Conservation (phyloP, 1,284 basidiomycete genomes). For the Pyrrhoderma noxium region DNA sequence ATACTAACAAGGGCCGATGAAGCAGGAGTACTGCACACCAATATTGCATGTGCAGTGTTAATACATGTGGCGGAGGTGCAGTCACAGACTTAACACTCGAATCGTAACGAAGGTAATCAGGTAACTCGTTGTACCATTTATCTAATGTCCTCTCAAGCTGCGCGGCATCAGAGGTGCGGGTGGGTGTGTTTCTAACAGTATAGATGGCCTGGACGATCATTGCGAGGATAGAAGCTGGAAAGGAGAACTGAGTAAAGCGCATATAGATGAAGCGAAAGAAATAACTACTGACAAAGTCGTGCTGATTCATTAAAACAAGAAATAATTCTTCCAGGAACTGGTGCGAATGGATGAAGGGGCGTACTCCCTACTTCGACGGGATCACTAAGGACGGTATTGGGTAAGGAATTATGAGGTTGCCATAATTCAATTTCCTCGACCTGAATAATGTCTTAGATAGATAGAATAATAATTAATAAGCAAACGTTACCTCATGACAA, state of each 20-base stretch:
- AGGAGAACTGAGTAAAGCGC: neutral
- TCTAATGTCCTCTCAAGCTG: conserved; percentile 63
- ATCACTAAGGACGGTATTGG: conserved; percentile 19
- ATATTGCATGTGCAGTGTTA: conserved; percentile 80
- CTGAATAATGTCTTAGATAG: conserved; percentile 26
- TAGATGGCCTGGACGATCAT: conserved; percentile 71
- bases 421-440: conserved; percentile 58
- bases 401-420: conserved; percentile 35
- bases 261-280: neutral
- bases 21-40: conserved; percentile 76
- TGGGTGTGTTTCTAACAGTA: conserved; percentile 51
- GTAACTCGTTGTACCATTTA: conserved; percentile 73
- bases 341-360: conserved; percentile 21
- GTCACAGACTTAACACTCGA: conserved; percentile 36
- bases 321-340: conserved; percentile 46
- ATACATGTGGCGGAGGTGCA: conserved; percentile 50
- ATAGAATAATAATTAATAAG: neutral
- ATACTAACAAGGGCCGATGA: conserved; percentile 74
- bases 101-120: conserved; percentile 61
- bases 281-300: conserved; percentile 49
- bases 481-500: conserved; percentile 46
- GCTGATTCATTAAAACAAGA: conserved; percentile 75
- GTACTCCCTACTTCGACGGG: conserved; percentile 3
- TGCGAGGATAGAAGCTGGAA: conserved; percentile 53
- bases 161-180: conserved; percentile 50